Evolutionary conservation across 176 grass and related monocot genomes (phyloP).

Genomic region (Phoenix roebelenii): DNA sequence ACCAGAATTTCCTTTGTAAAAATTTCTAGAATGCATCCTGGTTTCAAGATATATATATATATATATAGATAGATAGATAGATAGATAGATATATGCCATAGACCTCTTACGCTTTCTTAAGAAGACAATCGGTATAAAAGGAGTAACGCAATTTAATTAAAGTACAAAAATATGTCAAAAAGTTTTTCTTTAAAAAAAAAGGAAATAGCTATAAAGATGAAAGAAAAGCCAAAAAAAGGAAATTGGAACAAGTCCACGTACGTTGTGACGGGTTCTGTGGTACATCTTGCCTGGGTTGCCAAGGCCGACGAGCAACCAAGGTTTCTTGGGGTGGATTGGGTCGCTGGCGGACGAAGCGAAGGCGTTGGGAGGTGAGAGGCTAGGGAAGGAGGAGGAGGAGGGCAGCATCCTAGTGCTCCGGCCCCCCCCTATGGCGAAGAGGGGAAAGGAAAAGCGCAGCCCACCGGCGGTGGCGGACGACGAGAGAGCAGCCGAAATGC

Average conservation of each 20-base stretch:
- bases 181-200: neutral
- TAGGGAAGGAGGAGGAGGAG: neutral
- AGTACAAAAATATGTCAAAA: no score
- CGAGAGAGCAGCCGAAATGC: neutral
- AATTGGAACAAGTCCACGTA: conserved; percentile 14
- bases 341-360: conserved; percentile 29
- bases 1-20: no score
- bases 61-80: no score
- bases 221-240: neutral
- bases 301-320: conserved; percentile 82
- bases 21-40: no score
- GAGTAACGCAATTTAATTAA: no score
- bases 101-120: no score
- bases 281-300: conserved; percentile 92
- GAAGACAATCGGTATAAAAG: no score
- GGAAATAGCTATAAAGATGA: neutral
- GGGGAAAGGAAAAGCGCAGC: conserved; percentile 20
- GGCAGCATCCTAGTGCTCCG: conserved; percentile 21
- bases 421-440: neutral
- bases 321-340: conserved; percentile 27
- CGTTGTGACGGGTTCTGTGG: conserved; percentile 83
- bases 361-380: conserved; percentile 10
- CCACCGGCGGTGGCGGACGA: conserved; percentile 25
- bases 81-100: no score
- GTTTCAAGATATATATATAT: no score